A percentile compares a stretch with the other conserved stretches of the same genome.
These are phyloP conservation scores for Boletus sp. DNA, from an alignment of 1,284 basidiomycete genomes.

Conservation along the genomic window DNA sequence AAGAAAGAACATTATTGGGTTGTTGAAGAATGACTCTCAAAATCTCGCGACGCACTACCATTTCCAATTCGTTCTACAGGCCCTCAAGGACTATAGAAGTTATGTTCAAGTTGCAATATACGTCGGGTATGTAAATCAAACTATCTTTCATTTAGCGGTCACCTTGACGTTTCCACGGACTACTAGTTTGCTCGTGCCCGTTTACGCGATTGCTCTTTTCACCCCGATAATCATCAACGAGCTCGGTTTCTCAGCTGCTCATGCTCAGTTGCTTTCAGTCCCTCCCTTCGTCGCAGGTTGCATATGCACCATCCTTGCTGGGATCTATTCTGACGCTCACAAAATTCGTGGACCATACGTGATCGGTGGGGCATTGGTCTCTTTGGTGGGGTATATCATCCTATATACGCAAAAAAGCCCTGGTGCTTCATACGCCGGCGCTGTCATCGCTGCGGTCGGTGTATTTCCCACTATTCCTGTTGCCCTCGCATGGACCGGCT, in stretches of 20 bases:
- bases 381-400: constrained; percentile 45
- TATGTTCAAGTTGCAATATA: constrained; percentile 44
- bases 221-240: constrained; percentile 52
- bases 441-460: constrained; percentile 52
- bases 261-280: constrained; percentile 56
- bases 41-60: constrained; percentile 34
- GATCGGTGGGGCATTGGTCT: constrained; percentile 36
- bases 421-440: constrained; percentile 45
- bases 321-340: constrained; percentile 41
- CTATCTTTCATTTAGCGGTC: not conserved
- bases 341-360: constrained; percentile 44
- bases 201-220: constrained; percentile 59
- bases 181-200: constrained; percentile 43
- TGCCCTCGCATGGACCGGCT: constrained; percentile 51
- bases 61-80: constrained; percentile 38
- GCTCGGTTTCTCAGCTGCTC: constrained; percentile 52
- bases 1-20: constrained; percentile 31
- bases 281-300: constrained; percentile 48
- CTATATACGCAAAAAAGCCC: constrained; percentile 37
- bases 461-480: constrained; percentile 53
- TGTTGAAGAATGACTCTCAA: constrained; percentile 40
- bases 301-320: constrained; percentile 39
- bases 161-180: constrained; percentile 12
- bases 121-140: constrained; percentile 36
- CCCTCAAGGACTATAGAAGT: constrained; percentile 41